These are phyloP conservation scores for Xylaria sp. DNA, from an alignment of 2,329 filamentous ascomycete genomes.

Conservation along the genomic window DNA sequence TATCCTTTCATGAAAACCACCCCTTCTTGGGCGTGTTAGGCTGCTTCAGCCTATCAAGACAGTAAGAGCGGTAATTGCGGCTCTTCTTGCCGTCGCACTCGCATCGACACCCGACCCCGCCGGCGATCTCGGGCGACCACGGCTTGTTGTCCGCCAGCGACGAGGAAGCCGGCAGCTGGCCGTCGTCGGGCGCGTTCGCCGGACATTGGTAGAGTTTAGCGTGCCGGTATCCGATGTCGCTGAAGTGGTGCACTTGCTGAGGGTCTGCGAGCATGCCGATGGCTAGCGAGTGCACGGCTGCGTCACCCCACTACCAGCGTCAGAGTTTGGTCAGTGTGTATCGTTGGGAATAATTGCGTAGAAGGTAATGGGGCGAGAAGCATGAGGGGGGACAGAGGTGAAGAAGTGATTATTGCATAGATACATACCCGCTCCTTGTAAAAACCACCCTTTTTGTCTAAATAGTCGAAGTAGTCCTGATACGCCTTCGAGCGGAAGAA, in stretches of 20 bases:
- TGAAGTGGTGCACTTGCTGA: slow-evolving; percentile 56
- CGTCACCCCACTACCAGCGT: slow-evolving; percentile 55
- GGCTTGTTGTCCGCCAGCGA: slow-evolving; percentile 43
- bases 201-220: slow-evolving; percentile 50
- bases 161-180: slow-evolving; percentile 50
- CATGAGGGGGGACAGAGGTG: background rate
- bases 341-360: background rate
- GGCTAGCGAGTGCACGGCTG: slow-evolving; percentile 57
- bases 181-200: slow-evolving; percentile 52
- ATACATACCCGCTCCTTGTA: slow-evolving; percentile 56
- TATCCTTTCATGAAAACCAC: slow-evolving; percentile 46
- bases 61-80: slow-evolving; percentile 51
- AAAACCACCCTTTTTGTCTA: slow-evolving; percentile 57
- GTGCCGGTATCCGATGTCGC: slow-evolving; percentile 58
- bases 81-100: slow-evolving; percentile 52
- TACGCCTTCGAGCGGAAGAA: slow-evolving; percentile 56
- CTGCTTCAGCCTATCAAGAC: slow-evolving; percentile 54
- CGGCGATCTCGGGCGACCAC: slow-evolving; percentile 48
- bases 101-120: slow-evolving; percentile 56
- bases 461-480: slow-evolving; percentile 55
- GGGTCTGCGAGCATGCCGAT: slow-evolving; percentile 56
- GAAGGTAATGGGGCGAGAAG: background rate
- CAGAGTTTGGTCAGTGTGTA: slow-evolving; percentile 24
- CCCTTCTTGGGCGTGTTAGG: slow-evolving; percentile 49
- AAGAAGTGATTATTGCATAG: background rate